A percentile compares a stretch with the other conserved stretches of the same genome.
phyloP scores from a whole-genome alignment of 345 rosid genomes.

The Syzygium aromaticum region DNA sequence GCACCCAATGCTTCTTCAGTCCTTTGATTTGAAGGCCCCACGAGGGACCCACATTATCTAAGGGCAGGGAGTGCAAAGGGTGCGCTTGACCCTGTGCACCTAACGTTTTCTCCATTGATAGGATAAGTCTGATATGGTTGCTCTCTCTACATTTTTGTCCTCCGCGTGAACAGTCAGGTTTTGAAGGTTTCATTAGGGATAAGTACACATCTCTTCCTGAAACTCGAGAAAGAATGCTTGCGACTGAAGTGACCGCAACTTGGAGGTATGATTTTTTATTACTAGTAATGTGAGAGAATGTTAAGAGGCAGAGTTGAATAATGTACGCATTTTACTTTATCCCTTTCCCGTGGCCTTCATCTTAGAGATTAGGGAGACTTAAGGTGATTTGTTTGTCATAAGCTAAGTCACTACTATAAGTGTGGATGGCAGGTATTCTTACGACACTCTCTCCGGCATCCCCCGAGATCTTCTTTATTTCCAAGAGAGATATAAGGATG shows the following conservation, averaged over 20 bases:
- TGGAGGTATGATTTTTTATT: constrained; percentile 54
- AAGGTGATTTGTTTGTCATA: not conserved
- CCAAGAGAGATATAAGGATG: constrained; percentile 45
- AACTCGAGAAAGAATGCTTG: constrained; percentile 80
- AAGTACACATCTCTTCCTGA: constrained; percentile 84
- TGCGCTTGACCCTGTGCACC: not conserved
- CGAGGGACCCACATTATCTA: not conserved
- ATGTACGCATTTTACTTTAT: not conserved
- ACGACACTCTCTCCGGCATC: constrained; percentile 48
- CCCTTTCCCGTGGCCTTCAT: not conserved
- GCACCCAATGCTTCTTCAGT: not conserved
- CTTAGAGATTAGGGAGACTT: not conserved
- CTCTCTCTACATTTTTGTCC: not conserved
- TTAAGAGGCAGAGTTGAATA: not conserved
- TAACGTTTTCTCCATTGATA: not conserved
- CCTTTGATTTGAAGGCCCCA: not conserved
- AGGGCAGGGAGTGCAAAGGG: not conserved
- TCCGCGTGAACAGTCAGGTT: constrained; percentile 66
- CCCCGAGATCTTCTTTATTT: constrained; percentile 59
- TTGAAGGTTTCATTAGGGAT: constrained; percentile 87
- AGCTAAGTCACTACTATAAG: not conserved
- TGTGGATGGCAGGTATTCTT: constrained; percentile 54
- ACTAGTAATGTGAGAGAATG: not conserved
- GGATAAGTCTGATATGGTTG: not conserved
- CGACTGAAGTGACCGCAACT: constrained; percentile 79